Percentiles rank a stretch among this genome's conserved stretches.
phyloP scores from a whole-genome alignment of 371 early-diverging fungal species.

The Fennellomyces sp. region DNA sequence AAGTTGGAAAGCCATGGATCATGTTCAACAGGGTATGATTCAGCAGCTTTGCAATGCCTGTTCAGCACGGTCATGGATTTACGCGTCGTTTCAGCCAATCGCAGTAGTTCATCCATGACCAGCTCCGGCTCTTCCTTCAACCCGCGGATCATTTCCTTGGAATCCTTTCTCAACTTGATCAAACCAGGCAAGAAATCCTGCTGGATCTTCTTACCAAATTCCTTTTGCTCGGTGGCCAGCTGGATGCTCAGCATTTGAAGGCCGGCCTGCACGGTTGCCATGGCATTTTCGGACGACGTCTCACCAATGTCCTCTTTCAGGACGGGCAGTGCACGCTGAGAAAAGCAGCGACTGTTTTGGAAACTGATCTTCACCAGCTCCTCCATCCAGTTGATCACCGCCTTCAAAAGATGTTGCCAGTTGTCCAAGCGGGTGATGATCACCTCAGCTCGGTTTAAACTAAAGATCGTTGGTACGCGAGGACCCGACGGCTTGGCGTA shows the following conservation, averaged over 20 bases:
- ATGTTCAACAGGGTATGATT: conserved; percentile 21
- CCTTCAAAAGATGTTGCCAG: conserved; percentile 33
- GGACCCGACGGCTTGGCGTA: background rate
- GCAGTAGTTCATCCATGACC: conserved; percentile 35
- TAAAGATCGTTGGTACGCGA: conserved; percentile 13
- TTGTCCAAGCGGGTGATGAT: conserved; percentile 31
- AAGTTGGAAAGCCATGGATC: conserved; percentile 48
- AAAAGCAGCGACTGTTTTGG: conserved; percentile 29
- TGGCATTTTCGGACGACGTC: conserved; percentile 4
- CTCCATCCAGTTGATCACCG: conserved; percentile 33
- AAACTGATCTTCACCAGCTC: conserved; percentile 31
- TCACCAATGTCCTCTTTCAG: conserved; percentile 16
- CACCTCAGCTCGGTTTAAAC: conserved; percentile 37
- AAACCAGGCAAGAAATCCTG: conserved; percentile 26
- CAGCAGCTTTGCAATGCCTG: conserved; percentile 34
- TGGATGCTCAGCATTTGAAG: conserved; percentile 28
- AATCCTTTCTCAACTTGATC: conserved; percentile 27
- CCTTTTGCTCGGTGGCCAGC: conserved; percentile 32
- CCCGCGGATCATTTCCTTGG: conserved; percentile 34
- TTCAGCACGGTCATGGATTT: conserved; percentile 34
- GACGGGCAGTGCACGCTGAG: conserved; percentile 24
- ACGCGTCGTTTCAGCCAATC: conserved; percentile 38
- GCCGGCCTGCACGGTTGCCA: conserved; percentile 26
- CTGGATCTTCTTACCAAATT: conserved; percentile 25
- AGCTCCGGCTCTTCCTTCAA: conserved; percentile 29